These are phyloP conservation scores for Austroboletus rostrupii DNA, from an alignment of 1,284 basidiomycete genomes.

Conservation along the genomic window DNA sequence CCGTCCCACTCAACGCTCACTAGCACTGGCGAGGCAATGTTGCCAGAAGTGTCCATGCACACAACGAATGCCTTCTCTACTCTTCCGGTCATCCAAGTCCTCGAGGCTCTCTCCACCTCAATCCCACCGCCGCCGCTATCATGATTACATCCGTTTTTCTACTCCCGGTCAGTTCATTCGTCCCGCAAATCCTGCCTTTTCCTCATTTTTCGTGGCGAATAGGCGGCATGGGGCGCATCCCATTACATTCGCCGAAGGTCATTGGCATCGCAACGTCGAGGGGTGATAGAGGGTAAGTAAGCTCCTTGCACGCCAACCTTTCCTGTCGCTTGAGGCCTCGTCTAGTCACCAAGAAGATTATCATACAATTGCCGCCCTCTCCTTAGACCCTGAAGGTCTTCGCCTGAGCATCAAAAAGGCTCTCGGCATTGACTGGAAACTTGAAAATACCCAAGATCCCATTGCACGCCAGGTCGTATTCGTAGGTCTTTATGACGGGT, in stretches of 20 bases:
- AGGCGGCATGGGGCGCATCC: constrained; percentile 51
- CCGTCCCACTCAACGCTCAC: constrained; percentile 5
- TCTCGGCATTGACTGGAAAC: constrained; percentile 70
- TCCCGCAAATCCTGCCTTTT: not conserved
- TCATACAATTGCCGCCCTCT: constrained; percentile 69
- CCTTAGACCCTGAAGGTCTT: constrained; percentile 72
- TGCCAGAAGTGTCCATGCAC: constrained; percentile 24
- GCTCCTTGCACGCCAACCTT: constrained; percentile 12
- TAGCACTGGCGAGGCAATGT: constrained; percentile 26
- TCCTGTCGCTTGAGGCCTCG: constrained; percentile 14
- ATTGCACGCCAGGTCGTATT: constrained; percentile 76
- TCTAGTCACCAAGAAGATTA: constrained; percentile 81
- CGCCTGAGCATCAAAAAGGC: constrained; percentile 57
- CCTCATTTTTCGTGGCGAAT: not conserved
- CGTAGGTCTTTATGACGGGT: constrained; percentile 90
- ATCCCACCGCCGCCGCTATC: constrained; percentile 38
- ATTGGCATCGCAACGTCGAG: constrained; percentile 75
- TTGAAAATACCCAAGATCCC: constrained; percentile 49
- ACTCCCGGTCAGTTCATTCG: constrained; percentile 45
- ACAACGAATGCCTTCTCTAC: constrained; percentile 27
- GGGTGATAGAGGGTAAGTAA: constrained; percentile 70
- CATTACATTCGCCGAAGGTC: constrained; percentile 52
- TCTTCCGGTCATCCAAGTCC: constrained; percentile 18
- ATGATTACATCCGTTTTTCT: constrained; percentile 66
- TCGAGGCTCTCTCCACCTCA: constrained; percentile 9